phyloP scores from a whole-genome alignment of 495 filamentous ascomycete species.

The Opeltia flavorubescens region DNA sequence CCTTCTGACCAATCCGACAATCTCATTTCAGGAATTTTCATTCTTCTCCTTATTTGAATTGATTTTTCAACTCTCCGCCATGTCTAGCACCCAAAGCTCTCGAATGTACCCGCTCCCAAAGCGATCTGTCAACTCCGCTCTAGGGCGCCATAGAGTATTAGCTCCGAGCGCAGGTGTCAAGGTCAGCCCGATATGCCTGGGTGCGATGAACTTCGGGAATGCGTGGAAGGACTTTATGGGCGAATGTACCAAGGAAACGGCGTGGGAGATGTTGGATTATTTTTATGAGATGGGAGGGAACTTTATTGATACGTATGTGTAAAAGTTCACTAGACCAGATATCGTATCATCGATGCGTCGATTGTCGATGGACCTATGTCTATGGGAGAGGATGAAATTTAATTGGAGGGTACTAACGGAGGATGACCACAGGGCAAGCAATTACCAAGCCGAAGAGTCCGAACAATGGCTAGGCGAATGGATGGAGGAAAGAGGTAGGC shows the following conservation, averaged over 20 bases:
- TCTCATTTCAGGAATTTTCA: neutral
- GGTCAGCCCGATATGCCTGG: constrained; percentile 46
- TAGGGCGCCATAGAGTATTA: constrained; percentile 46
- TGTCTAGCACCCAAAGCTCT: too few species aligned
- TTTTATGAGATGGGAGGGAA: constrained; percentile 35
- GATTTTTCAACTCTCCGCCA: neutral
- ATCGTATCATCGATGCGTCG: too few species aligned
- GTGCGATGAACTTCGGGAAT: constrained; percentile 50
- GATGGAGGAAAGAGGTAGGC: constrained; percentile 37
- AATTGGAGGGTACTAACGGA: too few species aligned
- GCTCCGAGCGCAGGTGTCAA: constrained; percentile 42
- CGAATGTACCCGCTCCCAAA: constrained; percentile 10
- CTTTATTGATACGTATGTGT: constrained; percentile 29
- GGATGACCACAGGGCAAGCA: constrained; percentile 33
- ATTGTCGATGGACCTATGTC: too few species aligned
- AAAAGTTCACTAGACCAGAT: too few species aligned
- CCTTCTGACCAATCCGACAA: too few species aligned
- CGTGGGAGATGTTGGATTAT: constrained; percentile 39
- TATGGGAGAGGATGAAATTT: too few species aligned
- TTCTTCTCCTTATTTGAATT: neutral
- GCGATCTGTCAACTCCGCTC: constrained; percentile 34
- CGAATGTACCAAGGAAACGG: constrained; percentile 32
- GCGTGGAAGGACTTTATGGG: constrained; percentile 37
- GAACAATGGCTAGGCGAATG: constrained; percentile 48
- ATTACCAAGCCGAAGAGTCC: constrained; percentile 41